phyloP scores from a whole-genome alignment of 257 asterid species.

The Mitragyna speciosa region DNA sequence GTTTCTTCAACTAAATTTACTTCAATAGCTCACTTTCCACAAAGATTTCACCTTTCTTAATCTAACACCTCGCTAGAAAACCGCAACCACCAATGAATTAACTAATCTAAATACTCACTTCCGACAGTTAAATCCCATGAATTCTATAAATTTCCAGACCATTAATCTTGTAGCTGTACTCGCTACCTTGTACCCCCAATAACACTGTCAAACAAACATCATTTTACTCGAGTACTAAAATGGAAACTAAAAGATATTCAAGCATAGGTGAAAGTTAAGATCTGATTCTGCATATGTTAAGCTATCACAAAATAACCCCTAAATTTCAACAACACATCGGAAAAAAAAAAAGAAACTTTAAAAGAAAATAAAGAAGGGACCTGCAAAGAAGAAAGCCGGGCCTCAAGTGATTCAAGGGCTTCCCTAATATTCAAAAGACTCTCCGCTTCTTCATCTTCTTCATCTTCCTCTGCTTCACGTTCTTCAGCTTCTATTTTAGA shows the following conservation, averaged over 20 bases:
- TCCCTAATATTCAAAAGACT: slow-evolving; percentile 64
- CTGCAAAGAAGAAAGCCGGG: slow-evolving; percentile 72
- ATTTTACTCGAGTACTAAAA: not conserved
- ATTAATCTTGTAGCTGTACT: not conserved
- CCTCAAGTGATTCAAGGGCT: slow-evolving; percentile 83
- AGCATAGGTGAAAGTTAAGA: not conserved
- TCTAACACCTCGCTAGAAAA: not conserved
- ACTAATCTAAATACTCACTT: not conserved
- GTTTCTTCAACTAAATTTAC: not conserved
- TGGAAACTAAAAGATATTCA: not conserved
- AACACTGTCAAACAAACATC: not conserved
- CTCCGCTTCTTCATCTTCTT: slow-evolving; percentile 46
- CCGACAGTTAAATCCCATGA: not conserved
- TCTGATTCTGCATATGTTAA: not conserved
- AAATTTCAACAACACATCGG: not conserved
- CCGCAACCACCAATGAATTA: not conserved
- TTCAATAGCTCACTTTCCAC: not conserved
- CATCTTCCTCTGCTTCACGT: slow-evolving; percentile 11
- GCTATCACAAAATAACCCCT: not conserved
- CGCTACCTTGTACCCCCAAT: slow-evolving; percentile 15
- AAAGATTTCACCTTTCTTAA: not conserved
- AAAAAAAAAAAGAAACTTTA: not conserved
- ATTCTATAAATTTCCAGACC: not conserved
- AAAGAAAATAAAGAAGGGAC: slow-evolving; percentile 14
- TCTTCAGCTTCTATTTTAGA: slow-evolving; percentile 8